Conservation (phyloP, 345 rosid genomes). For the Noccaea caerulescens region DNA sequence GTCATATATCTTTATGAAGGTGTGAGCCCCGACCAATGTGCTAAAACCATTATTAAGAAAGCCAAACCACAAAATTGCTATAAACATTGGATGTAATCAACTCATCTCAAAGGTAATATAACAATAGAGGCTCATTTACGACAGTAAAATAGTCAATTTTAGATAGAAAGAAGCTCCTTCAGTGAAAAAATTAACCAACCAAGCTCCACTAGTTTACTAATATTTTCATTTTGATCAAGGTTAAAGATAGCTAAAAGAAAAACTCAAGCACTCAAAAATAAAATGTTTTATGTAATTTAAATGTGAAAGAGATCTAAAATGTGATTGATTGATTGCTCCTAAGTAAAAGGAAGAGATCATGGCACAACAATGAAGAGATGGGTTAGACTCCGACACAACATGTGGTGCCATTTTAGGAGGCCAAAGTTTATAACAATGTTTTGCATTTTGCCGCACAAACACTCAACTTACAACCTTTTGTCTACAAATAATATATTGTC, state of each 20-base stretch:
- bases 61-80: neutral
- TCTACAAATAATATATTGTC: slow-evolving; percentile 4
- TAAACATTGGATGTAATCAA: slow-evolving; percentile 5
- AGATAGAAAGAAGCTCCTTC: too few relatives aligned
- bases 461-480: slow-evolving; percentile 23
- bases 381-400: slow-evolving; percentile 43
- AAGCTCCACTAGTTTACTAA: neutral
- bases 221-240: neutral
- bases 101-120: too few relatives aligned
- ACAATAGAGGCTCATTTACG: too few relatives aligned
- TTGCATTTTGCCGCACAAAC: slow-evolving; percentile 16
- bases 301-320: slow-evolving; percentile 23
- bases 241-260: neutral
- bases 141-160: too few relatives aligned
- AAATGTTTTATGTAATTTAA: neutral
- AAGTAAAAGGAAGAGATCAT: slow-evolving; percentile 31
- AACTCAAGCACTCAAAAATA: neutral
- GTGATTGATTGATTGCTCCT: slow-evolving; percentile 21
- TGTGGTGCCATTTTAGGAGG: slow-evolving; percentile 48
- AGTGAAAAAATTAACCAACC: neutral
- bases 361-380: slow-evolving; percentile 39
- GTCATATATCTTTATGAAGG: slow-evolving; percentile 8
- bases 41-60: neutral
- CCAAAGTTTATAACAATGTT: slow-evolving; percentile 9
- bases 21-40: neutral